These are phyloP conservation scores for Neopestalotiopsis sp. DNA, from an alignment of 2,329 filamentous ascomycete species.

Conservation along the genomic window DNA sequence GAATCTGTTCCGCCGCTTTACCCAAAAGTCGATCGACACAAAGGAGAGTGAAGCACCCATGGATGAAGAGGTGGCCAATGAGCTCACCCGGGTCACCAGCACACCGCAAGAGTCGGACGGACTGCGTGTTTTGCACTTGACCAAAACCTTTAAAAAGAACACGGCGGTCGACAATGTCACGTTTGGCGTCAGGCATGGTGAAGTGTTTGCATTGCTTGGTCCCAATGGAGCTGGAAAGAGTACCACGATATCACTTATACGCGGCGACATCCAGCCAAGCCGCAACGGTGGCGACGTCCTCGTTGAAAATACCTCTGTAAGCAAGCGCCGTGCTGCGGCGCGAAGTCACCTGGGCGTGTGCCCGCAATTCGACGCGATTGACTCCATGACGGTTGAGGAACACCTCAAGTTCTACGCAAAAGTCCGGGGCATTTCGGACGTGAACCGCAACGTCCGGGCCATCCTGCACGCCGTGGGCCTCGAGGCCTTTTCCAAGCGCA, in stretches of 20 bases:
- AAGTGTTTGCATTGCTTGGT: constrained; percentile 88
- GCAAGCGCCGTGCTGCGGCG: constrained; percentile 72
- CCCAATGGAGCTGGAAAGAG: constrained; percentile 93
- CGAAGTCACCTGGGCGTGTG: constrained; percentile 86
- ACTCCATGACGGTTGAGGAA: constrained; percentile 87
- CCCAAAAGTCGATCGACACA: constrained; percentile 30
- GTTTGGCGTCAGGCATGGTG: constrained; percentile 78
- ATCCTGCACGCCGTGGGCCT: constrained; percentile 85
- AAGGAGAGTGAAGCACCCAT: constrained; percentile 37
- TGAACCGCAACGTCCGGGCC: constrained; percentile 77
- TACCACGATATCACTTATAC: constrained; percentile 85
- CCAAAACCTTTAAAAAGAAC: constrained; percentile 77
- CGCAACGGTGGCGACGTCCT: constrained; percentile 76
- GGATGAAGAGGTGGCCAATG: constrained; percentile 68
- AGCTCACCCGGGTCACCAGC: constrained; percentile 66
- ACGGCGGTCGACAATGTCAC: constrained; percentile 87
- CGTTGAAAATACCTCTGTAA: constrained; percentile 79
- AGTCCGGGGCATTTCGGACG: constrained; percentile 76
- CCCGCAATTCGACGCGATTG: constrained; percentile 86
- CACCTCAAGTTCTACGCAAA: constrained; percentile 88
- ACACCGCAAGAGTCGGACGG: constrained; percentile 59
- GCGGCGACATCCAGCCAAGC: constrained; percentile 82
- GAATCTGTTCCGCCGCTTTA: constrained; percentile 43
- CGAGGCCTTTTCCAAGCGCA: constrained; percentile 69
- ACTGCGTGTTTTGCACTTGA: constrained; percentile 79